phyloP scores from a whole-genome alignment of 140 eudicot genomes.

The Bidens hawaiensis region DNA sequence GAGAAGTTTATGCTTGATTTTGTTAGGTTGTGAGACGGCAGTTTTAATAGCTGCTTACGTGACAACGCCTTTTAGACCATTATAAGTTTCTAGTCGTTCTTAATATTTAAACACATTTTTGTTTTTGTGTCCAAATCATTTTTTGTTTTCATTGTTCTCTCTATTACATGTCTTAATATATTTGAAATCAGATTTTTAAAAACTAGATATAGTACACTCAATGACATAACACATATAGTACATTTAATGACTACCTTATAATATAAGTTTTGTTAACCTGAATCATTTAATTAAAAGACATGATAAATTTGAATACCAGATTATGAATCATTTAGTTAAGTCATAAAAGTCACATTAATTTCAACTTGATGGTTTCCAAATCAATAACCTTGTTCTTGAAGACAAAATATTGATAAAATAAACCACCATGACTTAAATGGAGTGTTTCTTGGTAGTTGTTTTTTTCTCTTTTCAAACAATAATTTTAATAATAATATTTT shows the following conservation, averaged over 20 bases:
- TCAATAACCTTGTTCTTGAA: background rate
- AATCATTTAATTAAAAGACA: background rate
- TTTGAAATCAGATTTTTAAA: no score
- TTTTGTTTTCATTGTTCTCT: background rate
- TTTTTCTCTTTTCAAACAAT: slow-evolving; percentile 13
- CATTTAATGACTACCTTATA: background rate
- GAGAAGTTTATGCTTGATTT: no score
- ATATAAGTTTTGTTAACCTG: background rate
- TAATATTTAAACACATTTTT: background rate
- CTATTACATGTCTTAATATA: no score
- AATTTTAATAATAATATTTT: background rate
- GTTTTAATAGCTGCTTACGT: no score
- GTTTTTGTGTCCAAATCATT: background rate
- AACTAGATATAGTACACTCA: no score
- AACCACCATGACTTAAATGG: background rate
- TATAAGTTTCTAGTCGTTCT: no score
- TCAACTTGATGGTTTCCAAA: background rate
- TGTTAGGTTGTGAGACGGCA: no score
- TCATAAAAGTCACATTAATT: background rate
- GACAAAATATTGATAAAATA: background rate
- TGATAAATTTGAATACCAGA: background rate
- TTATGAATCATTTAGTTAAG: background rate
- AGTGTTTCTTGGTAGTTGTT: slow-evolving; percentile 42
- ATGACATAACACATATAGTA: background rate
- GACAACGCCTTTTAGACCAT: no score